A percentile compares a stretch with the other conserved stretches of the same genome.
phyloP scores from a whole-genome alignment of 306 rosid genomes.

The Castanea crenata region DNA sequence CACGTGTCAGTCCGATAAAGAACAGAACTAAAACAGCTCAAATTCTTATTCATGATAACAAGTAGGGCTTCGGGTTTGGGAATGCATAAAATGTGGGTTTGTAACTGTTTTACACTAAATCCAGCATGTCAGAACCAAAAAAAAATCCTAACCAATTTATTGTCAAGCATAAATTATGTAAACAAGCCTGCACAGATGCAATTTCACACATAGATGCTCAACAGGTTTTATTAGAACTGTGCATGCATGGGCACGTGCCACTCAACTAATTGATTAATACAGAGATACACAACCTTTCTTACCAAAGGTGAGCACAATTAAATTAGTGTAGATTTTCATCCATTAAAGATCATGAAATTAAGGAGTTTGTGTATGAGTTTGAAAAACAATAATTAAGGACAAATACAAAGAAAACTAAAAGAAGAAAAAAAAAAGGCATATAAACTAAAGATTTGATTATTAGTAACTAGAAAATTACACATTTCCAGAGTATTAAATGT shows the following conservation, averaged over 20 bases:
- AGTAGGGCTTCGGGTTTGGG: not conserved
- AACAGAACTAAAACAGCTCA: constrained; percentile 8
- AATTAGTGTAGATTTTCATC: not conserved
- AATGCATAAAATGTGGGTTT: constrained; percentile 15
- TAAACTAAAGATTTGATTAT: not conserved
- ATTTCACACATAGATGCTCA: not conserved
- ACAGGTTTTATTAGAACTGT: not conserved
- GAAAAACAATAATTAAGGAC: not conserved
- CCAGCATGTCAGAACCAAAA: constrained; percentile 1
- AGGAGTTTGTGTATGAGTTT: not conserved
- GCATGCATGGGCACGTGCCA: not conserved
- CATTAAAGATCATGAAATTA: not conserved
- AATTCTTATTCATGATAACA: not conserved
- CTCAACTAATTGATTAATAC: not conserved
- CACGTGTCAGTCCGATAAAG: constrained; percentile 21
- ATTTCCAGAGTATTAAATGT: not conserved
- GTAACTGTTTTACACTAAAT: constrained; percentile 20
- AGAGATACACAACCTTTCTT: not conserved
- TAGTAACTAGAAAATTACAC: not conserved
- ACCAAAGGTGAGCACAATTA: not conserved
- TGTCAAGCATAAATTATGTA: constrained; percentile 7
- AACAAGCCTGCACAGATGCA: constrained; percentile 7
- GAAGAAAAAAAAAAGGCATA: too few species aligned
- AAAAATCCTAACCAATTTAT: constrained; percentile 9
- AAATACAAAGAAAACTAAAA: not conserved